These are phyloP conservation scores for Malus hybrid DNA, from an alignment of 331 rosid species.

Conservation along the genomic window DNA sequence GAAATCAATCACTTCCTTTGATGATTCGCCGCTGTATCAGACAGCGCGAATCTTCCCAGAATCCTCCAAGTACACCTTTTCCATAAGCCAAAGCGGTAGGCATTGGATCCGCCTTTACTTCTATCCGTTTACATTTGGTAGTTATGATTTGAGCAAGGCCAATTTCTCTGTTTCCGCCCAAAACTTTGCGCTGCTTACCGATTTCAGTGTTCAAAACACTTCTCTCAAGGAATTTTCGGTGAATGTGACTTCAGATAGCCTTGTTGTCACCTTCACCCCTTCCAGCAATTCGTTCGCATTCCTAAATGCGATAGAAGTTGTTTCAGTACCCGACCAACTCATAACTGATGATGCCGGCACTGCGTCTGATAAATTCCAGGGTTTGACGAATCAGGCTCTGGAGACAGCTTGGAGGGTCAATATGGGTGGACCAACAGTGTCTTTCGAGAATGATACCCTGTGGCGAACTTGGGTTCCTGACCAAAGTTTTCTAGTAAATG, in stretches of 20 bases:
- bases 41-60: constrained; percentile 63
- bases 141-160: constrained; percentile 39
- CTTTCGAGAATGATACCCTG: constrained; percentile 46
- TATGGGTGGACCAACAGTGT: constrained; percentile 73
- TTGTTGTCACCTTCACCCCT: constrained; percentile 45
- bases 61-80: constrained; percentile 50
- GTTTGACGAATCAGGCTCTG: constrained; percentile 40
- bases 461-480: constrained; percentile 69
- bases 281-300: constrained; percentile 44
- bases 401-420: constrained; percentile 71
- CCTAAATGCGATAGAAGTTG: constrained; percentile 71
- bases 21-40: constrained; percentile 45
- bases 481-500: constrained; percentile 23
- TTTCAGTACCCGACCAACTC: constrained; percentile 54
- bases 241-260: constrained; percentile 34
- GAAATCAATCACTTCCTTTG: constrained; percentile 24
- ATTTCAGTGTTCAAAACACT: constrained; percentile 38
- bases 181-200: constrained; percentile 32
- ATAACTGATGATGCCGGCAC: constrained; percentile 25
- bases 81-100: constrained; percentile 39
- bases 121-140: constrained; percentile 40
- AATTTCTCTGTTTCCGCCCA: constrained; percentile 48
- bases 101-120: constrained; percentile 85
- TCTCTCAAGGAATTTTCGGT: constrained; percentile 53
- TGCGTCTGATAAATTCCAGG: constrained; percentile 8